Evolutionary conservation across 148 eudicot species (phyloP).

Genomic region (Vaccinium darrowii): DNA sequence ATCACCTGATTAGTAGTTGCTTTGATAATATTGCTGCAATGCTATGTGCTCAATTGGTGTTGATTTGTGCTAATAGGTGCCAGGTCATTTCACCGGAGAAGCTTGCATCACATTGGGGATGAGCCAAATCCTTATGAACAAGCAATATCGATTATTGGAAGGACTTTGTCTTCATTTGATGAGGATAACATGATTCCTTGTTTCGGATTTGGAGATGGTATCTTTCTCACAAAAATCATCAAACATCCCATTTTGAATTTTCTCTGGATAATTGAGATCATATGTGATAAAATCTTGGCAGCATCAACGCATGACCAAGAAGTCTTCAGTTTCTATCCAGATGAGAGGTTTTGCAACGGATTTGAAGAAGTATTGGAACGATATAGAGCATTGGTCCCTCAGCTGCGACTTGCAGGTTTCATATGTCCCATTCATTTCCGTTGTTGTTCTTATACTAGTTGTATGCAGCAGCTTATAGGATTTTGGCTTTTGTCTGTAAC

Average conservation of each 20-base stretch:
- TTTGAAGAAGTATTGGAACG: conserved; percentile 51
- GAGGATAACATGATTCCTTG: conserved; percentile 64
- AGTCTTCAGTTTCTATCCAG: conserved; percentile 54
- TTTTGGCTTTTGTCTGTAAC: conserved; percentile 13
- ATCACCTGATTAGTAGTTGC: background rate
- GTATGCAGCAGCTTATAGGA: conserved; percentile 6
- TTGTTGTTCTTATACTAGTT: conserved; percentile 3
- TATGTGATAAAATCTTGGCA: conserved; percentile 21
- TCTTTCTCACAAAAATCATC: background rate
- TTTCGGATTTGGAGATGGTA: conserved; percentile 68
- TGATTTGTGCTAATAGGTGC: conserved; percentile 30
- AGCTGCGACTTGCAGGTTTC: conserved; percentile 55
- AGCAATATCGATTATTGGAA: conserved; percentile 61
- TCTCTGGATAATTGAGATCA: background rate
- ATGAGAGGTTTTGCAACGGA: conserved; percentile 47
- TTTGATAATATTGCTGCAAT: background rate
- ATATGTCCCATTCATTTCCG: background rate
- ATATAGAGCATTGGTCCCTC: conserved; percentile 54
- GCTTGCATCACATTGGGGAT: conserved; percentile 54
- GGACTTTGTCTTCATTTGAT: conserved; percentile 51
- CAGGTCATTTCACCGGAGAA: conserved; percentile 44
- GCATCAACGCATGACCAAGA: conserved; percentile 65
- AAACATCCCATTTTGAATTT: background rate
- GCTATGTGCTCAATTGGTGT: conserved; percentile 6
- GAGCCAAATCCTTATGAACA: conserved; percentile 51